phyloP scores from a whole-genome alignment of 306 rosid genomes.

The Fragaria nilgerrensis region DNA sequence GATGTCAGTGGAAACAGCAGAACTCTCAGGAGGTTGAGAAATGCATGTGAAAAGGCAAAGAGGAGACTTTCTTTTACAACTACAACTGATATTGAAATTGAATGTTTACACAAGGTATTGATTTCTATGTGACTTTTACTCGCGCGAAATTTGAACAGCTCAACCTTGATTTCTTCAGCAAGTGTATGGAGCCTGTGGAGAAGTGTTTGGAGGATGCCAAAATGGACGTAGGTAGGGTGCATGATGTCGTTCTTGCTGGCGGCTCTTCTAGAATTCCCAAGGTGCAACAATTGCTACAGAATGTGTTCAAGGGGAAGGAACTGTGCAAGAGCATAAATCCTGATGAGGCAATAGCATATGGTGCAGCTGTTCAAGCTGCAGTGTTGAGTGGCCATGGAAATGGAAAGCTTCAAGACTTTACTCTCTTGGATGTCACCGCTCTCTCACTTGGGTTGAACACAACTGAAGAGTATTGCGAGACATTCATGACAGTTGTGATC shows the following conservation, averaged over 20 bases:
- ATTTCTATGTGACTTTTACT: background rate
- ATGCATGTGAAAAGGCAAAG: background rate
- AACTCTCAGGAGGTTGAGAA: background rate
- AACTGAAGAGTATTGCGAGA: no score
- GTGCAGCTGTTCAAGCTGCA: background rate
- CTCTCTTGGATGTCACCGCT: conserved; percentile 5
- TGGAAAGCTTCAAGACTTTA: conserved; percentile 11
- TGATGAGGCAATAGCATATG: background rate
- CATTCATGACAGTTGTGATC: background rate
- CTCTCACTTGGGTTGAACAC: background rate
- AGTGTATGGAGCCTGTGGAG: background rate
- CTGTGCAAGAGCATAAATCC: background rate
- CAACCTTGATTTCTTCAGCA: background rate
- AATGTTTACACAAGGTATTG: background rate
- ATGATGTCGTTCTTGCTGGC: background rate
- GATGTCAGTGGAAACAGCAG: background rate
- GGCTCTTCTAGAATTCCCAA: background rate
- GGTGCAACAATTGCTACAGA: background rate
- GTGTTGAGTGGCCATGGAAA: background rate
- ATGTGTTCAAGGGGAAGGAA: background rate
- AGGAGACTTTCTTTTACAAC: no score
- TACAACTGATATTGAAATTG: background rate
- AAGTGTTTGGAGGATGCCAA: conserved; percentile 1
- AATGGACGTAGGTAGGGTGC: background rate
- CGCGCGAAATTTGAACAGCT: background rate